Evolutionary conservation across 2,329 filamentous ascomycete species (phyloP).

Genomic region (Xylariomycetidae sp.): DNA sequence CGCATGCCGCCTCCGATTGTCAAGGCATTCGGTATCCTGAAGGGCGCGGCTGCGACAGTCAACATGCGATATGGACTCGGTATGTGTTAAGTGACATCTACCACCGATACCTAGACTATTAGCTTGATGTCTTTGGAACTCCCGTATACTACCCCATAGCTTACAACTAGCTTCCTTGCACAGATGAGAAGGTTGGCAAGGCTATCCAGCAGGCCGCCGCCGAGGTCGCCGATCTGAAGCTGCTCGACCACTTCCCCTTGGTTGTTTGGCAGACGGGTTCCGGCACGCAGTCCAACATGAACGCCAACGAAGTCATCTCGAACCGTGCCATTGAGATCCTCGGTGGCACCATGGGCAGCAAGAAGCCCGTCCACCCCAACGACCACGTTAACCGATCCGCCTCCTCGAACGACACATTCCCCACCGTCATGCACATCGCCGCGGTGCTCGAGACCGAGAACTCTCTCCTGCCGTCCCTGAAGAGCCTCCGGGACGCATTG

Average conservation of each 20-base stretch:
- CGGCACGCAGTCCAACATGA: conserved; percentile 99
- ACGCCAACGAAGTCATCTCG: conserved; percentile 99
- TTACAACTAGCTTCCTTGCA: conserved; percentile 20
- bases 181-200: conserved; percentile 81
- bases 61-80: conserved; percentile 94
- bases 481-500: conserved; percentile 74
- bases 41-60: conserved; percentile 90
- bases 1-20: conserved; percentile 94
- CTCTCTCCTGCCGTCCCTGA: conserved; percentile 75
- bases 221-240: conserved; percentile 89
- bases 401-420: conserved; percentile 98
- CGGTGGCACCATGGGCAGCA: conserved; percentile 86
- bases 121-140: too few species aligned
- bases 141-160: too few species aligned
- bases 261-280: conserved; percentile 99
- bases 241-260: conserved; percentile 94
- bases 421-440: conserved; percentile 99
- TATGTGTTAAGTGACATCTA: conserved; percentile 32
- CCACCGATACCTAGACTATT: conserved; percentile 57
- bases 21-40: conserved; percentile 91
- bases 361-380: conserved; percentile 98
- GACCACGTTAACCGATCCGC: conserved; percentile 99
- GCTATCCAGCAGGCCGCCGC: conserved; percentile 92
- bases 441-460: conserved; percentile 89
- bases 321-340: conserved; percentile 98